These are phyloP conservation scores for Aphanomyces astaci DNA, from an alignment of 352 stramenopile genomes.

Conservation along the genomic window DNA sequence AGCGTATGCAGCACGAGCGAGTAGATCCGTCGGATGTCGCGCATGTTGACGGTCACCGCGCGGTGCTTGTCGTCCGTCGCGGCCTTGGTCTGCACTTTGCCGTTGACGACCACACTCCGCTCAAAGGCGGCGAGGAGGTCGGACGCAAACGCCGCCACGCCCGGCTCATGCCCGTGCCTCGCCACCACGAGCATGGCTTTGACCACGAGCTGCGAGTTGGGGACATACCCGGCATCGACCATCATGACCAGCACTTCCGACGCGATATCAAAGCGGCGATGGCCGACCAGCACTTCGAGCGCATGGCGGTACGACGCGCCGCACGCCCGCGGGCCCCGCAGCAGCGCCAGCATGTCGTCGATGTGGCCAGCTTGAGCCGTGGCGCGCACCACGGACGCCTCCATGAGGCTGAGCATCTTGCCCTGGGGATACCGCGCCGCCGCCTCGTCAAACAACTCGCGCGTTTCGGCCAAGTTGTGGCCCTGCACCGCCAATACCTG, in stretches of 20 bases:
- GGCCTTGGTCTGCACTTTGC: neutral
- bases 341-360: neutral
- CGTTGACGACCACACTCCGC: neutral
- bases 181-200: neutral
- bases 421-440: neutral
- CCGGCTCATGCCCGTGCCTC: neutral
- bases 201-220: slow-evolving; percentile 5
- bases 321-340: neutral
- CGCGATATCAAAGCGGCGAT: neutral
- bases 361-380: neutral
- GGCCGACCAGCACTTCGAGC: neutral
- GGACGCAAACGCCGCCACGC: neutral
- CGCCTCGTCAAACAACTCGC: slow-evolving; percentile 38
- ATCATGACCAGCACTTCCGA: neutral
- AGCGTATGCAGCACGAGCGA: neutral
- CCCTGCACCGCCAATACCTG: slow-evolving; percentile 2
- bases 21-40: slow-evolving; percentile 4
- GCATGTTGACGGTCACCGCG: neutral
- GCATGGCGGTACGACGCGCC: neutral
- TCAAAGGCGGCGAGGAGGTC: slow-evolving; percentile 3
- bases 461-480: slow-evolving; percentile 40
- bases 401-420: neutral
- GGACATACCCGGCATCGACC: neutral
- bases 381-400: neutral
- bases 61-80: neutral